Evolutionary conservation across 176 grass and related monocot species (phyloP), one percentile per base, ranked within the genome.

Genomic region (Triticum turgidum): DNA sequence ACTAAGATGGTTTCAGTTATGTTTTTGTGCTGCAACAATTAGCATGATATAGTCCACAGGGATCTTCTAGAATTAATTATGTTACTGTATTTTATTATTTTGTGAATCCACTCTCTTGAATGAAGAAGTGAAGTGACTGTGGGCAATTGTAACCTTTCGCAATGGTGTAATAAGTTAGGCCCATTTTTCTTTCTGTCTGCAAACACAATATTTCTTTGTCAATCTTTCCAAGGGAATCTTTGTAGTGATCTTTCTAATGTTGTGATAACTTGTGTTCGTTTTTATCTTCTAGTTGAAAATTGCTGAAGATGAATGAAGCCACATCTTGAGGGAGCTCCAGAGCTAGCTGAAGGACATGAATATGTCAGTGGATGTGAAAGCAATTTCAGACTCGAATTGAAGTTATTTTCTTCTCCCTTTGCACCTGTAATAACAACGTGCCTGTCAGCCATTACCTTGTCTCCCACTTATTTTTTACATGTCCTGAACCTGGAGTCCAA

Each of bases 321-420:
- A 54, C 64, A 45, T 94, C 67, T 90, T 89, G 64, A 64, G 38
- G 22, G 94, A 97, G 79, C 82, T 97, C 49, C 87, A 88, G 81
- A 94, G 86, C 79, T 86, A 97, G 81, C 62, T 97, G 79, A 94
- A 85, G 89, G 75, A 82, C 66, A 77, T 92, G 33, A 94, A 68
- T 38, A 37, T 89, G 58, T 85, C 80, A 5, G 83, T 94, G 73
- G 90, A 90, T 83, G 89, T 94, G 76, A 94, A 88, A 89, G 92
- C 87, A 88, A 92, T 87, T 77, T 94, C 94, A 77, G 88, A 92
- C 52, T 97, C 94, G 69, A 89, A 73, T 77, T 90, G 69, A 91
- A 80, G 77, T 80, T 78, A 3, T 68, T 39, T 77, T 37, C 52
- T 39, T 76, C 45, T 59, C 52, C 20, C 20, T 27, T 65, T 65